Base-by-base conservation (phyloP, 441 rosid genomes). In the Macaranga tanarius region DNA sequence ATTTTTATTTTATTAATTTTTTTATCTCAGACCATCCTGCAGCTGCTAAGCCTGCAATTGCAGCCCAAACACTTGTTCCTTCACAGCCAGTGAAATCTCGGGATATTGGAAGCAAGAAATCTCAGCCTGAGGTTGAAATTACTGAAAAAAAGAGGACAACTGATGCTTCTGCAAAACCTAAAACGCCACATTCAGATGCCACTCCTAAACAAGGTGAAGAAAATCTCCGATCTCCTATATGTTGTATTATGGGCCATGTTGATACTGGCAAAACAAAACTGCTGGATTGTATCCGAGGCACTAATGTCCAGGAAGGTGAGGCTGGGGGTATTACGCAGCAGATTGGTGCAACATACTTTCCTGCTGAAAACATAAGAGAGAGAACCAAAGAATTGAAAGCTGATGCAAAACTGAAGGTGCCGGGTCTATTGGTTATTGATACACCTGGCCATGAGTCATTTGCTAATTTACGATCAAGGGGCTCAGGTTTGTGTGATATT, bases 171-270 rank as follows among this genome's bases (percentile, higher is more conserved):
- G 69, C 78, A 40, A 84, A 82, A 77, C 82, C 69, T 57, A 86
- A 82, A 76, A 78, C 71, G 13, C 17, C 80, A 48, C 72, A 54
- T 78, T 71, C 79, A 20, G 87, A 78, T 74, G 72, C 73, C 73
- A 63, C 52, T 68, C 50, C 82, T 75, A 76, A 78, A 73, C 77
- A 80, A 80, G 82, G 72, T 34, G 92, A 81, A 76, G 90, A 84
- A 73, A 77, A 84, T 76, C 97, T 95, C 26, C 93, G 99, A 1
- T 95, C 99, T 62, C 97, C 96, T 52, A 93, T 93, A 78, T 95
- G 99, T 82, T 95, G 99, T 82, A 89, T 95, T 73, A 91, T 95
- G 99, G 99, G 99, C 51, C 99, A 95, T 75, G 99, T 95, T 25
- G 99, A 95, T 83, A 89, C 97, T 73, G 98, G 99, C 74, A 95